Base-by-base conservation (phyloP, 2,329 filamentous ascomycete species). In the Cadophora sp. region DNA sequence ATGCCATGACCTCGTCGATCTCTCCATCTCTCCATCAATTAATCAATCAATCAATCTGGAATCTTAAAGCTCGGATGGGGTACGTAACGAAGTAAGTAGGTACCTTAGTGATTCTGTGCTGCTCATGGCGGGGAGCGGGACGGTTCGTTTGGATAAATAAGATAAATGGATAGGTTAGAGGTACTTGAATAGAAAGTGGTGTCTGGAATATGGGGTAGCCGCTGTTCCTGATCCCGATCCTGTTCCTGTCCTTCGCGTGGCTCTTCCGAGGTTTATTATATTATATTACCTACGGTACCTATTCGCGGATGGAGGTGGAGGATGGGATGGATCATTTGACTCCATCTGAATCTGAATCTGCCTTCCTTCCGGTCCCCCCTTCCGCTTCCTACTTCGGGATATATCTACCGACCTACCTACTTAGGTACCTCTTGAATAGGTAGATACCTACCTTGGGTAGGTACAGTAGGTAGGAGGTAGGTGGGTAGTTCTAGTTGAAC, bases 261-360 rank as follows among this genome's bases (percentile, higher is more conserved):
- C 24, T 33, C 33, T 39, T 58, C 36, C 55, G 36, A 58, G 55
- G 2, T 33, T 39, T 43, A 30, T 30, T 30, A 30, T 41, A 24
- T 20, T 41, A 41, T 58, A 58, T 58, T 58, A 18, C 36, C 22
- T 36, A 5, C 18, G 16, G n/a, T 18, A n/a, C n/a, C 3, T 30
- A 30, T 30, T 30, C 24, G 48, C 50, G 13, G 50, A 16, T 53
- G 50, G 22, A 58, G 20, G 45, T 48, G 45, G 45, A 22, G n/a
- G 43, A 18, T 20, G 45, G n/a, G 55, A 41, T 58, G 33, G 55
- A 58, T 58, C 55, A 58, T 58, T 58, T 41, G 55, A 41, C 55
- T 41, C 16, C n/a, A 22, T 27, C 33, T 41, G 18, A 39, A 39
- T 16, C 53, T 39, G 18, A 24, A 53, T 13, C 14, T 53, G 24